Conservation (phyloP, 2,329 filamentous ascomycete species). For the Colletotrichum sp. region DNA sequence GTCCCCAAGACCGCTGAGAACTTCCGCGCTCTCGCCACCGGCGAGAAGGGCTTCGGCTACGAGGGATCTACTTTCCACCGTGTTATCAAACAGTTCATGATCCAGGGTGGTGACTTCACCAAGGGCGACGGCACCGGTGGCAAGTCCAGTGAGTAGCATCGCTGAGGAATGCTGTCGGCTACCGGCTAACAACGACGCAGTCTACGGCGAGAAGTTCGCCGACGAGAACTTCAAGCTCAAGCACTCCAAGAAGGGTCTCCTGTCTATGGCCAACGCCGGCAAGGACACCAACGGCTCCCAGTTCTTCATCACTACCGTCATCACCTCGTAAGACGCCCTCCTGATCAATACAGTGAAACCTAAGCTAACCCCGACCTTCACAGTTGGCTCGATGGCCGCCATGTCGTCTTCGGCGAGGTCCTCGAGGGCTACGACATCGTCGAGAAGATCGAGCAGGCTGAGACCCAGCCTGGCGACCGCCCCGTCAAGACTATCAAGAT, state of each 20-base stretch:
- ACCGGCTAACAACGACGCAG: slow-evolving; percentile 37
- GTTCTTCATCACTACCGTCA: slow-evolving; percentile 88
- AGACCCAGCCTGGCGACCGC: slow-evolving; percentile 71
- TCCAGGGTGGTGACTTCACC: slow-evolving; percentile 90
- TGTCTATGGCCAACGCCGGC: slow-evolving; percentile 87
- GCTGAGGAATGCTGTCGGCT: background rate
- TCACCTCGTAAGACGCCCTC: slow-evolving; percentile 67
- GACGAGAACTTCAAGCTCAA: slow-evolving; percentile 97
- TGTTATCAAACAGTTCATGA: slow-evolving; percentile 91
- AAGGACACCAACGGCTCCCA: slow-evolving; percentile 88
- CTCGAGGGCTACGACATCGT: slow-evolving; percentile 85
- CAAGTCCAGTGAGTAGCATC: slow-evolving; percentile 72
- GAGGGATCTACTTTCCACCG: slow-evolving; percentile 85
- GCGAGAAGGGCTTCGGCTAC: slow-evolving; percentile 87
- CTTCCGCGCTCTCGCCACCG: slow-evolving; percentile 81
- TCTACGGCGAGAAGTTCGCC: slow-evolving; percentile 83
- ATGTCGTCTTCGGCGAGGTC: slow-evolving; percentile 90
- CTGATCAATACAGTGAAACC: background rate
- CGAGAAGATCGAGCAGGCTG: slow-evolving; percentile 76
- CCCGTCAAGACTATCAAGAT: slow-evolving; percentile 76
- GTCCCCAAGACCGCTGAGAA: slow-evolving; percentile 78
- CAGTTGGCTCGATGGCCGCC: slow-evolving; percentile 82
- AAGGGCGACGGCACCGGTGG: slow-evolving; percentile 82
- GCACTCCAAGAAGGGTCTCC: slow-evolving; percentile 82
- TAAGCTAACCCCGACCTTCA: background rate